These are phyloP conservation scores for Nicotiana rustica DNA, from an alignment of 305 asterid genomes.

Conservation along the genomic window DNA sequence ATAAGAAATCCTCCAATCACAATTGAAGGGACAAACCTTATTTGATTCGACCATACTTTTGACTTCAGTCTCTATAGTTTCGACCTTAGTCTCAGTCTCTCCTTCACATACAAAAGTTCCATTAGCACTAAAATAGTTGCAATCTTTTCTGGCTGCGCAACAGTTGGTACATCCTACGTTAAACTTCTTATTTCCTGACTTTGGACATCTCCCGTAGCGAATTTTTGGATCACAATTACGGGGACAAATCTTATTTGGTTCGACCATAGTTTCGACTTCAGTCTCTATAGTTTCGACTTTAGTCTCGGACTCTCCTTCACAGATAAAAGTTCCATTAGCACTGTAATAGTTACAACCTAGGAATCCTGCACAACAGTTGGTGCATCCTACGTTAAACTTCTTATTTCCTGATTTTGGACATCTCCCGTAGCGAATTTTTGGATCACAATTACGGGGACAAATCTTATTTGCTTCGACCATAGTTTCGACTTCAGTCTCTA, in stretches of 20 bases:
- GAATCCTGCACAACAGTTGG: not conserved
- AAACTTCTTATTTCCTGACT: too few species aligned
- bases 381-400: not conserved
- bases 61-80: not conserved
- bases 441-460: conserved; percentile 10
- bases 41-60: not conserved
- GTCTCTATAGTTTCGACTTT: not conserved
- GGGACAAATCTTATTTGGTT: not conserved
- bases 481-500: not conserved
- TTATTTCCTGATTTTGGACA: conserved; percentile 15
- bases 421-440: not conserved
- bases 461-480: too few species aligned
- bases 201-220: too few species aligned
- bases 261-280: too few species aligned
- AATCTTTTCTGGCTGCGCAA: not conserved
- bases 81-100: not conserved
- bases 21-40: not conserved
- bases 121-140: not conserved
- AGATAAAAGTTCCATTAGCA: not conserved
- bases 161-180: conserved; percentile 11
- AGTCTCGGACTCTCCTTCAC: not conserved
- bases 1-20: not conserved
- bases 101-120: conserved; percentile 10
- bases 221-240: not conserved
- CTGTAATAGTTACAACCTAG: conserved; percentile 1